Conservation (phyloP, 169 alveolate species). For the Cryptosporidium bovis region DNA sequence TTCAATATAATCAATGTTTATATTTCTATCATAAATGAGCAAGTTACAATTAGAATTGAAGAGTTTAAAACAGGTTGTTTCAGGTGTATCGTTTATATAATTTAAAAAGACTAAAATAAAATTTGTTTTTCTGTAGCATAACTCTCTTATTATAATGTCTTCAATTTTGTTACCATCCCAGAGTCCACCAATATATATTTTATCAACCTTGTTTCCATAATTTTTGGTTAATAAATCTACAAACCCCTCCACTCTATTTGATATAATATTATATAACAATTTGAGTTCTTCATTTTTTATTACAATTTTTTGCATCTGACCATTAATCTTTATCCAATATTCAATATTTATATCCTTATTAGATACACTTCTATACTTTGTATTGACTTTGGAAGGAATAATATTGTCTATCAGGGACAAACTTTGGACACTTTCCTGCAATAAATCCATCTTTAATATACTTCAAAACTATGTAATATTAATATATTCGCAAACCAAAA, state of each 20-base stretch:
- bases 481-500: too few relatives aligned
- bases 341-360: conserved; percentile 6
- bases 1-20: conserved; percentile 14
- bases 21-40: conserved; percentile 21
- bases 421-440: too few relatives aligned
- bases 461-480: too few relatives aligned
- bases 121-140: conserved; percentile 10
- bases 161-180: conserved; percentile 62
- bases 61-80: conserved; percentile 43
- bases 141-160: conserved; percentile 61
- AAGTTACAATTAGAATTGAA: conserved; percentile 17
- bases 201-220: not conserved
- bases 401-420: too few relatives aligned
- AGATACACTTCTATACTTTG: not conserved
- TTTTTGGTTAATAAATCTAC: not conserved
- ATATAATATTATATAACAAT: not conserved
- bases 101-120: conserved; percentile 40
- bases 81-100: conserved; percentile 27
- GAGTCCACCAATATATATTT: conserved; percentile 31
- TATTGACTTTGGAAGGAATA: not conserved
- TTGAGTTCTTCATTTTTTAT: conserved; percentile 1
- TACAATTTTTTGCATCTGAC: not conserved
- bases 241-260: not conserved
- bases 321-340: conserved; percentile 29
- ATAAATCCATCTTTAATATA: too few relatives aligned